Percentiles rank a stretch among this genome's conserved stretches.
Conservation (phyloP, 2,329 filamentous ascomycete species). For the Fusarium torreyae region DNA sequence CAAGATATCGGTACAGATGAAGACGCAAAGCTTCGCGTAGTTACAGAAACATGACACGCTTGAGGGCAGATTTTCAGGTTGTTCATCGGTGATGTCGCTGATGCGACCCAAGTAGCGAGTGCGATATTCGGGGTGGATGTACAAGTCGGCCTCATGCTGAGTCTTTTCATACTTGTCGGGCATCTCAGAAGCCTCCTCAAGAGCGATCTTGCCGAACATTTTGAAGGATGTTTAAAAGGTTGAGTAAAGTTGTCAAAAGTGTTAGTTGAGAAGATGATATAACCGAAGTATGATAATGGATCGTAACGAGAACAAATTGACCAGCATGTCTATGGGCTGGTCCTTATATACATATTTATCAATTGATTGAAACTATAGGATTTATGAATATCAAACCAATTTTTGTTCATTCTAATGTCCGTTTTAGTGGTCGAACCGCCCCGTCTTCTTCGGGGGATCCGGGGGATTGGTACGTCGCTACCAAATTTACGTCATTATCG, state of each 20-base stretch:
- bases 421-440: neutral
- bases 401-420: no score
- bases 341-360: neutral
- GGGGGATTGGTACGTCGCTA: neutral
- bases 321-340: neutral
- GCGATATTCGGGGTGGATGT: neutral
- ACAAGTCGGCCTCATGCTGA: neutral
- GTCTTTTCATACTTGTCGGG: neutral
- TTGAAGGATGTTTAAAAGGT: neutral
- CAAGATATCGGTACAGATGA: no score
- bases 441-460: neutral
- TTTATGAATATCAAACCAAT: no score
- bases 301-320: neutral
- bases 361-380: no score
- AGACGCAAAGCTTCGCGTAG: no score
- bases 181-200: neutral
- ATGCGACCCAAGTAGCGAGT: neutral
- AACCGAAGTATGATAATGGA: neutral
- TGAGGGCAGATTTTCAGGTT: no score
- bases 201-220: neutral
- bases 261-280: neutral
- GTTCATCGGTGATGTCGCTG: neutral
- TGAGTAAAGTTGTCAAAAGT: neutral
- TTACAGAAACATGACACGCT: no score
- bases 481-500: no score